Conservation (phyloP, 257 asterid genomes). For the Solanum bulbocastanum region DNA sequence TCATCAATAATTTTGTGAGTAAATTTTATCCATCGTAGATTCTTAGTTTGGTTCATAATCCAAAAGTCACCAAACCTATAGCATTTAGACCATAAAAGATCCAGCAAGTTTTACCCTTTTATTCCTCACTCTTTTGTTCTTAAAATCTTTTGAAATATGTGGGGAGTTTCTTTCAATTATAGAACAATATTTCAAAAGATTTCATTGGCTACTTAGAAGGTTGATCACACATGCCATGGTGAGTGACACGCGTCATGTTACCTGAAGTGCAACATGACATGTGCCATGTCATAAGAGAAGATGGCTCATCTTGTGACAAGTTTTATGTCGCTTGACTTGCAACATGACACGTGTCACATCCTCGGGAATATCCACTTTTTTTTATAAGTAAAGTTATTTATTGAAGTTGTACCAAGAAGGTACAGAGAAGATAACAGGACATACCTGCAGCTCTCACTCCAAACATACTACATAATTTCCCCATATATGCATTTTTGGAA, state of each 20-base stretch:
- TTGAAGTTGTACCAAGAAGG: not conserved
- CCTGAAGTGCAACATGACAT: not conserved
- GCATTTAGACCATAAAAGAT: not conserved
- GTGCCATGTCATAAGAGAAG: not conserved
- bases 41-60: not conserved
- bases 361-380: not conserved
- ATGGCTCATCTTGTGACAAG: not conserved
- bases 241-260: not conserved
- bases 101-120: not conserved
- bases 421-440: not conserved
- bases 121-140: not conserved
- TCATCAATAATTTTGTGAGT: not conserved
- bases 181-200: not conserved
- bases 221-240: not conserved
- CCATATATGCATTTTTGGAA: not conserved
- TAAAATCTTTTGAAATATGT: not conserved
- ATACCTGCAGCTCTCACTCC: not conserved
- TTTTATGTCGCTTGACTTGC: not conserved
- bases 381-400: not conserved
- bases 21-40: not conserved
- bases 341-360: not conserved
- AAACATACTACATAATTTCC: not conserved
- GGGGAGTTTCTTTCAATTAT: not conserved
- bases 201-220: not conserved
- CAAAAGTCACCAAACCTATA: not conserved